phyloP scores from a whole-genome alignment of 768 basidiomycete species.

The Rhodotorula graminis region DNA sequence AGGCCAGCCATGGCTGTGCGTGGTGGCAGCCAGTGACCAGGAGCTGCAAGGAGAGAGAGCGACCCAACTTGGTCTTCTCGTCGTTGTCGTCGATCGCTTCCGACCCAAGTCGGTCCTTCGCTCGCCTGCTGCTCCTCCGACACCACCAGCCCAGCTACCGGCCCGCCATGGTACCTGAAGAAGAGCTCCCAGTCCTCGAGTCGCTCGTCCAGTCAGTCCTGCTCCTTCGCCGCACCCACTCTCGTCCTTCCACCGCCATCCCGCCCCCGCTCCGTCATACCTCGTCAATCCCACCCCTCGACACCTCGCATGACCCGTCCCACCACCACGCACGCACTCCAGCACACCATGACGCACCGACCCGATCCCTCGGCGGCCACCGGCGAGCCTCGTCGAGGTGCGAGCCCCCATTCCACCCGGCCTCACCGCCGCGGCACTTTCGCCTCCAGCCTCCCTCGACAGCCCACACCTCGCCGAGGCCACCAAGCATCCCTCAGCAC shows the following conservation, averaged over 20 bases:
- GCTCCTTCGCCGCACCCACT: background rate
- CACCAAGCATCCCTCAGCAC: too few species aligned
- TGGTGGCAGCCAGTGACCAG: background rate
- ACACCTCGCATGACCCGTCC: too few species aligned
- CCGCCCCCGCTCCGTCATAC: background rate
- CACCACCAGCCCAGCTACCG: background rate
- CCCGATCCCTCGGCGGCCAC: too few species aligned
- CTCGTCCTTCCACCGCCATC: background rate
- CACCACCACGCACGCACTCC: too few species aligned
- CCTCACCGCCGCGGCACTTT: too few species aligned
- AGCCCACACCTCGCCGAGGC: too few species aligned
- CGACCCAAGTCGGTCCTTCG: background rate
- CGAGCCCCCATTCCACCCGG: too few species aligned
- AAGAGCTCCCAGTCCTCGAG: conserved; percentile 91
- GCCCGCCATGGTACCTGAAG: conserved; percentile 20
- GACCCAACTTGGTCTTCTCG: background rate
- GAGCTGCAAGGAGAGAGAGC: too few species aligned
- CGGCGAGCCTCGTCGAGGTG: too few species aligned
- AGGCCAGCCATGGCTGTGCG: background rate
- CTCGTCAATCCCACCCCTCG: background rate
- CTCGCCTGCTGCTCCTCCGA: background rate
- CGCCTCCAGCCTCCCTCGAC: too few species aligned
- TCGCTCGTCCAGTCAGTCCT: conserved; percentile 72
- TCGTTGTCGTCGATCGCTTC: background rate
- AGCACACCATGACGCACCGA: too few species aligned